Percentiles rank a stretch among this genome's conserved stretches.
Evolutionary conservation across 164 flowering plant genomes (phyloP).

Genomic region (Akebia trifoliata): DNA sequence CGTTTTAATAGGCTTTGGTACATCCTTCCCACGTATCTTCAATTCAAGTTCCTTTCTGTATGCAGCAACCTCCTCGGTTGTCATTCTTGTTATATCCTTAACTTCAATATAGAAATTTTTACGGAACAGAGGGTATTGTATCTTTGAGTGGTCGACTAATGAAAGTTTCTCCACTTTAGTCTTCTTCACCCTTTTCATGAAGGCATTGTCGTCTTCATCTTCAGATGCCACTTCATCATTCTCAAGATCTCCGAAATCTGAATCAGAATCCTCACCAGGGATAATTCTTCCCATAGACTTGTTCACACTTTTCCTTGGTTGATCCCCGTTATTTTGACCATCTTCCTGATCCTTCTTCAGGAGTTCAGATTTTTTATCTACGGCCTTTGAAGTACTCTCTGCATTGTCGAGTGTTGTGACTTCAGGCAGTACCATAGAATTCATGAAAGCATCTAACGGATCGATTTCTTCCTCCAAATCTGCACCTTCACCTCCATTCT

Average conservation of each 20-base stretch:
- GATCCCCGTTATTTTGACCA: conserved; percentile 29
- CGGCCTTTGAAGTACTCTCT: conserved; percentile 21
- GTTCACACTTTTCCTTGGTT: conserved; percentile 30
- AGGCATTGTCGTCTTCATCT: conserved; percentile 95
- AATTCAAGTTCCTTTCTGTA: conserved; percentile 76
- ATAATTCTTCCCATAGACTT: conserved; percentile 75
- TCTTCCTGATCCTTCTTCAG: conserved; percentile 31
- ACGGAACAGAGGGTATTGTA: conserved; percentile 69
- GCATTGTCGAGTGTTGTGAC: conserved; percentile 57
- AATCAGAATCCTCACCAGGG: conserved; percentile 84
- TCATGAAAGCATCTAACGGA: conserved; percentile 97
- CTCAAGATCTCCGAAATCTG: conserved; percentile 62
- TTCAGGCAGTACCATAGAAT: conserved; percentile 87
- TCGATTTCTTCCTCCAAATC: conserved; percentile 79
- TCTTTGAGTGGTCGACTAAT: conserved; percentile 89
- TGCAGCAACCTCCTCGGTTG: conserved; percentile 65
- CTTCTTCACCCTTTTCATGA: conserved; percentile 95
- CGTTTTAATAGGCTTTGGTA: conserved; percentile 79
- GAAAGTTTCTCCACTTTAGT: conserved; percentile 88
- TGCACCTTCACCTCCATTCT: conserved; percentile 28
- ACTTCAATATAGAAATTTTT: conserved; percentile 92
- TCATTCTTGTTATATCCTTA: conserved; percentile 81
- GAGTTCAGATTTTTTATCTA: conserved; percentile 20
- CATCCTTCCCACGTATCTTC: conserved; percentile 94
- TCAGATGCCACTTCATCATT: conserved; percentile 48